A percentile compares a stretch with the other conserved stretches of the same genome.
Evolutionary conservation across 225 moss, liverwort and hornwort genomes (phyloP).

Genomic region (Bryoerythrophyllum caledonicum): DNA sequence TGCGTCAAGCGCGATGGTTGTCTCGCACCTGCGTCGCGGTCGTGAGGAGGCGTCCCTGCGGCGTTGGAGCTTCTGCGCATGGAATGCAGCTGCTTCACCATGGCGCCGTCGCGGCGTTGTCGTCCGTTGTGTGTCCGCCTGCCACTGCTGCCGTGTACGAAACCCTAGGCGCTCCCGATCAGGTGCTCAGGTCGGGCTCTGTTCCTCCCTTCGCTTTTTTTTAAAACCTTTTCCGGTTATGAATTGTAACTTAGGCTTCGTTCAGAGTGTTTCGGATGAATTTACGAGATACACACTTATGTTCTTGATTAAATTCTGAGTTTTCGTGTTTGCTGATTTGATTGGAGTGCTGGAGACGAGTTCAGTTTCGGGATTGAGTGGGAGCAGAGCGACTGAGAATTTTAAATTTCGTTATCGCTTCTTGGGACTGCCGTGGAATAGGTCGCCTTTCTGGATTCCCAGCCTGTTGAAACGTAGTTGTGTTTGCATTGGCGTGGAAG

Average conservation of each 20-base stretch:
- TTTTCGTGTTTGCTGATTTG: background rate
- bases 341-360: background rate
- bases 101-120: constrained; percentile 24
- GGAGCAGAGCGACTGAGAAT: background rate
- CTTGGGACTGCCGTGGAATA: background rate
- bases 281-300: background rate
- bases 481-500: background rate
- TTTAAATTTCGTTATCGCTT: background rate
- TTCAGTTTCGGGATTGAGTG: background rate
- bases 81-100: constrained; percentile 33
- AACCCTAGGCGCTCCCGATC: constrained; percentile 75
- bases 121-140: constrained; percentile 61
- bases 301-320: background rate
- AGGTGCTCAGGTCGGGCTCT: constrained; percentile 68
- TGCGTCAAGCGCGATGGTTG: constrained; percentile 36
- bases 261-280: background rate
- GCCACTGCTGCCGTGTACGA: constrained; percentile 74
- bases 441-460: background rate
- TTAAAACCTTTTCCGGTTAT: background rate
- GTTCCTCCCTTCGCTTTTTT: background rate
- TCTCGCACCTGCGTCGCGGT: constrained; percentile 23
- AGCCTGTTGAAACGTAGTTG: background rate
- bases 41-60: background rate
- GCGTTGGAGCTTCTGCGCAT: constrained; percentile 19
- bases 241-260: background rate